Evolutionary conservation across 768 basidiomycete genomes (phyloP).

Genomic region (Royoungia palumana): DNA sequence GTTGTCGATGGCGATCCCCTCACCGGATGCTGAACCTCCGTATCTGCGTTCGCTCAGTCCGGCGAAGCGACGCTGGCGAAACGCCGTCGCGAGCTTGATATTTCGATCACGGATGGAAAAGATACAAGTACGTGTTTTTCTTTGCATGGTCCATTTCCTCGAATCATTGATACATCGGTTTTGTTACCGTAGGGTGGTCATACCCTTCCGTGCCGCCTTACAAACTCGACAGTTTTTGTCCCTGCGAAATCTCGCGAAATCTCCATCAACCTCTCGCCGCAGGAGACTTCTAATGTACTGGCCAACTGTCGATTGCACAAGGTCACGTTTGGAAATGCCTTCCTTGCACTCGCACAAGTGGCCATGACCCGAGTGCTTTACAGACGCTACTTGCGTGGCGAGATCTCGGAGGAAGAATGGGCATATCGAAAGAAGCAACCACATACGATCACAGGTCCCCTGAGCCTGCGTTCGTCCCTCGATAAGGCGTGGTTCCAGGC

Average conservation of each 20-base stretch:
- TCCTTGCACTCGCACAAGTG: slow-evolving; percentile 48
- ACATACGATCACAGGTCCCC: slow-evolving; percentile 46
- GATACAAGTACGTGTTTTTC: slow-evolving; percentile 31
- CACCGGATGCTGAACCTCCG: slow-evolving; percentile 36
- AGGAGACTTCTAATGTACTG: slow-evolving; percentile 32
- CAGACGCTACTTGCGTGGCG: slow-evolving; percentile 44
- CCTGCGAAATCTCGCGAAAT: slow-evolving; percentile 35
- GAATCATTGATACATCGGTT: not conserved
- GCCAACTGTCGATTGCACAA: slow-evolving; percentile 39
- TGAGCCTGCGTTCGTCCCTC: slow-evolving; percentile 51
- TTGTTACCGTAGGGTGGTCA: slow-evolving; percentile 48
- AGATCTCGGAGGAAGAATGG: slow-evolving; percentile 53
- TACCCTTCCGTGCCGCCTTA: slow-evolving; percentile 45
- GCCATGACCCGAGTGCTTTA: slow-evolving; percentile 51
- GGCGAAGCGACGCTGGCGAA: slow-evolving; percentile 44
- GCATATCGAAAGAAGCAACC: slow-evolving; percentile 46
- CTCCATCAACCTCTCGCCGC: slow-evolving; percentile 23
- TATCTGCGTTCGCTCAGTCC: slow-evolving; percentile 26
- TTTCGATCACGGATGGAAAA: slow-evolving; percentile 30
- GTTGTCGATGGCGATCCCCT: slow-evolving; percentile 40
- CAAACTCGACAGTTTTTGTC: slow-evolving; percentile 32
- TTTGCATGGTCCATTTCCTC: too few relatives aligned
- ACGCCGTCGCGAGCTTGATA: slow-evolving; percentile 41
- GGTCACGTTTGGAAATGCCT: slow-evolving; percentile 51
- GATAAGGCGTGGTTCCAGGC: slow-evolving; percentile 43